Base-by-base conservation (phyloP, 768 basidiomycete species). In the Chalciporus sphaerocephalus region DNA sequence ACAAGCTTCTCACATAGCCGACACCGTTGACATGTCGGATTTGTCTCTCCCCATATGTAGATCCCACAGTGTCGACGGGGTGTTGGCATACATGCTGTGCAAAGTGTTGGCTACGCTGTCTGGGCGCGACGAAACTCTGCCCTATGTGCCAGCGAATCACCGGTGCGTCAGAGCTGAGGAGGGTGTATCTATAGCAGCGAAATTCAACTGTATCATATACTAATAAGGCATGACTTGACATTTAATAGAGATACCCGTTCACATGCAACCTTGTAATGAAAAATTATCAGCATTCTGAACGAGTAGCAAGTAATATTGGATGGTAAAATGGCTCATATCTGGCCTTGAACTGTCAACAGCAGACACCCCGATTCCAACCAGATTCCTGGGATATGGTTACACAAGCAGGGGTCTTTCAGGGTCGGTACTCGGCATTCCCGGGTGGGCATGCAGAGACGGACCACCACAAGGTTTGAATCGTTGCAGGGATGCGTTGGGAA, bases 111-210 rank as follows among this genome's bases (percentile, higher is more conserved):
- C 65, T 92, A 25, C 80, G 81, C n/a, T 90, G 89, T 62, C 72
- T 92, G 34, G 85, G 85, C 17, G 79, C 86, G 10, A 90, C 87
- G 6, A 87, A 83, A 58, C 73, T 91, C 13, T 92, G 88, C 60
- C 88, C 88, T 0, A 90, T 91, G 53, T 92, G 88, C 72, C 89
- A 91, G 65, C 78, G 89, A 40, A 92, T 92, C 44, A 91, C 88
- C 21, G 73, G 74, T 2, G 86, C 86, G 7, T 69, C 73, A n/a
- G 87, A 90, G 52, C 64, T 92, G 56, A 76, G 88, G 42, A 73
- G 85, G 52, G 73, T 92, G 43, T 92, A 89, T 68, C 66, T 92
- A 53, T 88, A 58, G 36, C 16, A 9, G n/a, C n/a, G 32, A 40
- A 35, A 40, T 7, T 40, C 16, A 11, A 28, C 25, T 25, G 7